Conservation (phyloP, 2,329 filamentous ascomycete genomes). For the Penicillium sumatraense region DNA sequence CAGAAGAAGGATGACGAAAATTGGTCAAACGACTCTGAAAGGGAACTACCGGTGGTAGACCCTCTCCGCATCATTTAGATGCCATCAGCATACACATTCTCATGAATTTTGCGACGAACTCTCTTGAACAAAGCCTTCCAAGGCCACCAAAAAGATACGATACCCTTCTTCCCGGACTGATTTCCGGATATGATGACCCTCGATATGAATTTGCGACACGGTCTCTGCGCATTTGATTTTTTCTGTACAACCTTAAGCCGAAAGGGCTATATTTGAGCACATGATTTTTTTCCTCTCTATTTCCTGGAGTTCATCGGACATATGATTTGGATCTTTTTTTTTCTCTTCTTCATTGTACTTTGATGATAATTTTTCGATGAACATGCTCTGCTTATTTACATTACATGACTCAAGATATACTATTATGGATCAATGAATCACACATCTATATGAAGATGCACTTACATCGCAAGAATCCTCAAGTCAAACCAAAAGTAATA, state of each 20-base stretch:
- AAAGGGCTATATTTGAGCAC: background rate
- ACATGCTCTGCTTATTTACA: slow-evolving; percentile 6
- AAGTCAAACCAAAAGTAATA: background rate
- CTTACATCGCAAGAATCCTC: too few relatives aligned
- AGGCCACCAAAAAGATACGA: slow-evolving; percentile 14
- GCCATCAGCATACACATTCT: background rate
- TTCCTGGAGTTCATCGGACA: slow-evolving; percentile 1
- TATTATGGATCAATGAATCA: background rate
- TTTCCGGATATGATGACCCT: background rate
- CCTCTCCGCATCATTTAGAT: background rate
- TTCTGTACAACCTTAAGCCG: slow-evolving; percentile 8
- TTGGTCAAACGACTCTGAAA: background rate
- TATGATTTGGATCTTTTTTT: background rate
- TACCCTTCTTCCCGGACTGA: slow-evolving; percentile 7
- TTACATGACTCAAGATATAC: slow-evolving; percentile 7
- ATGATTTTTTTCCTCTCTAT: background rate
- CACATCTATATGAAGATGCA: background rate
- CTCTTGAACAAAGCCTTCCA: background rate
- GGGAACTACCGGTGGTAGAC: background rate
- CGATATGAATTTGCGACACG: background rate
- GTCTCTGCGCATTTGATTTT: background rate
- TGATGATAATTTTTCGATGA: slow-evolving; percentile 8
- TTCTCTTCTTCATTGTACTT: slow-evolving; percentile 12
- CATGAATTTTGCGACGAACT: background rate
- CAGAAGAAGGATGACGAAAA: slow-evolving; percentile 22